Evolutionary conservation across 2,329 filamentous ascomycete genomes (phyloP).

Genomic region (Fusarium graminum): DNA sequence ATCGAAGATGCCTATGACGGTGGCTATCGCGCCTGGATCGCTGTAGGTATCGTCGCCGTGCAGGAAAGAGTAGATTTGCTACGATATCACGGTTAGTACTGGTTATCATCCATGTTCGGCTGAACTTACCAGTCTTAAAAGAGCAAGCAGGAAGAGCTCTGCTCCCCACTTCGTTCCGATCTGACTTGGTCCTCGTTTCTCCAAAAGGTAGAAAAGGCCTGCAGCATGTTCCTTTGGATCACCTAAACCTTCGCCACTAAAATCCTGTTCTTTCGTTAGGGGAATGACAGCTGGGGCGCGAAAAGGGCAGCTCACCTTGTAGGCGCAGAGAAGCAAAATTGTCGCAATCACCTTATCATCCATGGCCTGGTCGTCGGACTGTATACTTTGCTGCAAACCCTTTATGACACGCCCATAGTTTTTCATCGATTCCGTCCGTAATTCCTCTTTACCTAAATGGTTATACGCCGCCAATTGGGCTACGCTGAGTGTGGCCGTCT

Average conservation of each 20-base stretch:
- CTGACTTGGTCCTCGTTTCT: slow-evolving; percentile 51
- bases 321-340: slow-evolving; percentile 51
- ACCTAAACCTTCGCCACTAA: slow-evolving; percentile 51
- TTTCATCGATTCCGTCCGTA: slow-evolving; percentile 48
- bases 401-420: slow-evolving; percentile 50
- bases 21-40: slow-evolving; percentile 50
- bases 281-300: too few species aligned
- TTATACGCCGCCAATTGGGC: slow-evolving; percentile 54
- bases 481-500: slow-evolving; percentile 52
- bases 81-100: not conserved
- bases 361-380: slow-evolving; percentile 42
- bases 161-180: slow-evolving; percentile 49
- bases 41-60: slow-evolving; percentile 50
- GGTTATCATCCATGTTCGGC: accelerated
- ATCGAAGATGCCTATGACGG: slow-evolving; percentile 49
- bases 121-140: slow-evolving; percentile 50
- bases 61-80: slow-evolving; percentile 54
- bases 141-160: slow-evolving; percentile 50
- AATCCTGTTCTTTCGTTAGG: slow-evolving; percentile 44
- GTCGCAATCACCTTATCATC: slow-evolving; percentile 52
- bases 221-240: slow-evolving; percentile 51
- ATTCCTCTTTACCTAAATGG: slow-evolving; percentile 48
- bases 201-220: slow-evolving; percentile 52
- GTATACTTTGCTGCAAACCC: slow-evolving; percentile 48
- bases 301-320: slow-evolving; percentile 38